Base-by-base conservation (phyloP, 2,329 filamentous ascomycete species). In the Myriangium duriaei region DNA sequence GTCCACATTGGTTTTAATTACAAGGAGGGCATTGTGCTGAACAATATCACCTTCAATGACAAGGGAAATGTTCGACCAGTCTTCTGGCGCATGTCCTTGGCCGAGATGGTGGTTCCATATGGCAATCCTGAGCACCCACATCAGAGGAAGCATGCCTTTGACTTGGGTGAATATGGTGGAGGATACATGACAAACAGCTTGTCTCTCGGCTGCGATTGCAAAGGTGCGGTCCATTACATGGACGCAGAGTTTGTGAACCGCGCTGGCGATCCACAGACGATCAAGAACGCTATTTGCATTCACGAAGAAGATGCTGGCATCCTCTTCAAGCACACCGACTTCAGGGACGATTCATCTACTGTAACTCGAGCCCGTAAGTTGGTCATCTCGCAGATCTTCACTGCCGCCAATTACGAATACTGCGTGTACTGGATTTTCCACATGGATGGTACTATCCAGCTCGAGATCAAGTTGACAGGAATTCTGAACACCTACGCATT, bases 1-100 rank as follows among this genome's bases (percentile, higher is more conserved):
- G 74, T 94, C 47, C 87, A 94, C 57, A 74, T 95, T 42, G 87
- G 87, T 15, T 95, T 94, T 72, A 94, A 93, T 67, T 91, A 94
- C 64, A 74, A 83, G 16, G 87, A 95, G 61, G 87, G 87, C 14
- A 80, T 94, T 48, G 81, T 94, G 2, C 67, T 95, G 5, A 91
- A 82, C 59, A 85, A 94, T 62, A 86, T 94, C 54, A 82, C 78
- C 3, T 93, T 81, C 62, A 87, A 85, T 49, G 87, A 95, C 61
- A 82, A 84, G 58, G 67, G 83, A 32, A 79, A 65, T 30, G 67
- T 79, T 21, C 71, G 87, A 19, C 80, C 83, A 0, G 69, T 94
- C 42, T 93, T 95, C 62, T 94, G 91, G 70, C 74, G 87, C 33
- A 67, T 95, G 5, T 94, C 85, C 0, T 68, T 95, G 0, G 81